Base-by-base conservation (phyloP, 176 grass and related monocot genomes). In the Cenchrus purpureus region DNA sequence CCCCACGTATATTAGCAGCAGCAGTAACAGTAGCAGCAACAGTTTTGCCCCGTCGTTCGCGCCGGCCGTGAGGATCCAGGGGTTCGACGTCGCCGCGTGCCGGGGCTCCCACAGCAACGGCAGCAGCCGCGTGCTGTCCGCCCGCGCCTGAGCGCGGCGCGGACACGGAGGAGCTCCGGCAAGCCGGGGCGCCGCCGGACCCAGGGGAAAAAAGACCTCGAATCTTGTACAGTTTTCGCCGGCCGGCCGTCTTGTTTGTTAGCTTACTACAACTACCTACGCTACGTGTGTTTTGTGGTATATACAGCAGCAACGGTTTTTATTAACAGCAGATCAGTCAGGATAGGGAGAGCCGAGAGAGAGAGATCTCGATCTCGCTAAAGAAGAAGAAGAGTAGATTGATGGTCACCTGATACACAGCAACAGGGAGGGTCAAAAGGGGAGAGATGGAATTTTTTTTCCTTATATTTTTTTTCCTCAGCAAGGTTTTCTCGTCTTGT, bases 61-160 rank as follows among this genome's bases (percentile, higher is more conserved):
- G 85, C 91, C 93, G 34, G 82, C 55, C 68, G 91, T 86, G 85
- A 92, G 87, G 83, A 80, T 95, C 74, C 90, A 95, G 82, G 93
- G 93, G 16, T 95, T 95, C 88, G 85, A 91, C 76, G 85, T 87
- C 63, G 69, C 76, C 55, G 12, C 78, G 54, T 95, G 93, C 82
- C 88, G 93, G 65, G n/a, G 85, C 74, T 90, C 92, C 31, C 87
- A 73, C 70, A 25, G 43, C 82, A 13, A 51, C 84, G 65, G 57
- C 71, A 75, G 77, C 5, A 55, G 65, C 40, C 87, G 90, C 55
- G 87, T 92, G 66, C 87, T 92, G 53, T 88, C 90, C 48, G 93
- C 93, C 65, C 87, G 88, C 70, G 93, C 93, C 1, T 95, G 82
- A 92, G 11, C 64, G 2, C 14, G 45, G 4, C 15, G 11, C 10